Conservation (phyloP, 176 grass and related monocot genomes). For the Phragmites australis region DNA sequence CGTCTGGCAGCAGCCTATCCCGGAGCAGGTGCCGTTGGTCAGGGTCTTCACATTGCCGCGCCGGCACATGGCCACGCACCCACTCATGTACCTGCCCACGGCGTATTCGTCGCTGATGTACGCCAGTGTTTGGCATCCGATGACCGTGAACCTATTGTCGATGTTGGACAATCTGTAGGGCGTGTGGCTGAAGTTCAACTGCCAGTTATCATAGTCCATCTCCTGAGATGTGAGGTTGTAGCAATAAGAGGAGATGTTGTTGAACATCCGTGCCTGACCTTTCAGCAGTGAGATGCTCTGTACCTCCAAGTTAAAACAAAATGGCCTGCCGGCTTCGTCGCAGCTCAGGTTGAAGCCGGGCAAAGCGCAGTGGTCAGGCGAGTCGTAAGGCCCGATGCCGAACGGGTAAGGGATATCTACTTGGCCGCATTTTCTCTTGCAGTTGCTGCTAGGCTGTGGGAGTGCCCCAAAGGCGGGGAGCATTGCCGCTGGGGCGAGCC, state of each 20-base stretch:
- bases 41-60: neutral
- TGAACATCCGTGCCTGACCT: neutral
- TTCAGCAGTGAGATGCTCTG: neutral
- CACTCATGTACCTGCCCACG: neutral
- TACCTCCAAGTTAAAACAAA: fast-evolving
- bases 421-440: neutral
- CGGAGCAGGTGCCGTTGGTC: constrained; percentile 27
- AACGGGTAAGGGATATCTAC: constrained; percentile 12
- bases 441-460: neutral
- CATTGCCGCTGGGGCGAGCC: neutral
- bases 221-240: neutral
- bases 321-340: neutral
- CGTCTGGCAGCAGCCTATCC: constrained; percentile 48
- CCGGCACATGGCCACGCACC: neutral
- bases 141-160: neutral
- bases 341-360: constrained; percentile 5
- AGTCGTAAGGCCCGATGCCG: neutral
- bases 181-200: neutral
- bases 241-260: neutral
- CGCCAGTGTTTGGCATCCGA: neutral
- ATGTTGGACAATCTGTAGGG: neutral
- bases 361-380: neutral
- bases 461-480: neutral
- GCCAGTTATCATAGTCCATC: fast-evolving
- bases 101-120: neutral